Percentiles rank a stretch among this genome's conserved stretches.
phyloP scores from a whole-genome alignment of 768 basidiomycete genomes.

The Lyophyllum shimeji region DNA sequence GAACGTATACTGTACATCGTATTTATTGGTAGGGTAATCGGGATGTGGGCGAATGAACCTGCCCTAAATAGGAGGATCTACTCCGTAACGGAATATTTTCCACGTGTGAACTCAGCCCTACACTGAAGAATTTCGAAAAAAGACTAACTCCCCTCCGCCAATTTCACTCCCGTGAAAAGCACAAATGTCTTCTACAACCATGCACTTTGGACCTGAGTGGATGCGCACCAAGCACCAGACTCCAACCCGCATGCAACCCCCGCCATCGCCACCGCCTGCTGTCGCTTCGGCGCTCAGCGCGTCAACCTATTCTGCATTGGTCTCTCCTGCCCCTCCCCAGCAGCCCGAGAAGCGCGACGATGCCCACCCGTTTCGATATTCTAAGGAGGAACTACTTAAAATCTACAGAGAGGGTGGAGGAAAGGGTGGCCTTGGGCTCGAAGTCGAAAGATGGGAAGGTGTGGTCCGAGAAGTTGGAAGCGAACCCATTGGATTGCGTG shows the following conservation, averaged over 20 bases:
- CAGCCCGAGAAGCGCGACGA: slow-evolving; percentile 60
- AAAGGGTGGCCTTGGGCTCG: slow-evolving; percentile 71
- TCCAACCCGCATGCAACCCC: slow-evolving; percentile 49
- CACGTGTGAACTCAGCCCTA: slow-evolving; percentile 36
- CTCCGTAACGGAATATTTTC: slow-evolving; percentile 32
- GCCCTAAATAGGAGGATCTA: slow-evolving; percentile 36
- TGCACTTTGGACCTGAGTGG: slow-evolving; percentile 94
- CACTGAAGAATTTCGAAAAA: slow-evolving; percentile 34
- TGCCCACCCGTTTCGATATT: slow-evolving; percentile 80
- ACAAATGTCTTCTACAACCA: slow-evolving; percentile 60
- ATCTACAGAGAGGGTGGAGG: slow-evolving; percentile 82
- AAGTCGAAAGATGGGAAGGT: slow-evolving; percentile 89
- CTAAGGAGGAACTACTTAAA: slow-evolving; percentile 80
- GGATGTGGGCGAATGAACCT: slow-evolving; percentile 19
- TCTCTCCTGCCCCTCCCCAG: slow-evolving; percentile 51
- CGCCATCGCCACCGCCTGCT: slow-evolving; percentile 60
- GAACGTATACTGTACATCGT: slow-evolving; percentile 6
- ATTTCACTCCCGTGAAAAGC: slow-evolving; percentile 19
- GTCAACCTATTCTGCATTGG: slow-evolving; percentile 72
- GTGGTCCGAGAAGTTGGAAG: slow-evolving; percentile 74
- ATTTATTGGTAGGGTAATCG: slow-evolving; percentile 2
- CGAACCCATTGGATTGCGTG: slow-evolving; percentile 76
- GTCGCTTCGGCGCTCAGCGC: slow-evolving; percentile 44
- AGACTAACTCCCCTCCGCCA: slow-evolving; percentile 19
- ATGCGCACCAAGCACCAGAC: slow-evolving; percentile 79